Conservation (phyloP, 495 filamentous ascomycete species). For the Penicillium nucicola region DNA sequence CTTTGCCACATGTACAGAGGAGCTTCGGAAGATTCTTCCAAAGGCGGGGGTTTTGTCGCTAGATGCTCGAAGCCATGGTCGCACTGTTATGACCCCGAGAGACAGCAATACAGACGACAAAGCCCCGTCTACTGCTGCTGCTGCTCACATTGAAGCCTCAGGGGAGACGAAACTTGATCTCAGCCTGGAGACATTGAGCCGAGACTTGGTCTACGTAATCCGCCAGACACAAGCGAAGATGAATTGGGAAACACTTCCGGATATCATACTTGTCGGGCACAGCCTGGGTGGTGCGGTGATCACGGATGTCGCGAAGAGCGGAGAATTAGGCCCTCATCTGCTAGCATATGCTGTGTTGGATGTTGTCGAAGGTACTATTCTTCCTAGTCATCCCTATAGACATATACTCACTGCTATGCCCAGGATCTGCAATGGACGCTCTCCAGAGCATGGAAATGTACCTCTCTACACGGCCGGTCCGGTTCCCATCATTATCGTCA, state of each 20-base stretch:
- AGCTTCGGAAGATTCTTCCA: slow-evolving; percentile 75
- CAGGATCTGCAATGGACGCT: slow-evolving; percentile 80
- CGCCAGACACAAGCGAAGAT: slow-evolving; percentile 58
- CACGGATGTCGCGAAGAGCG: slow-evolving; percentile 71
- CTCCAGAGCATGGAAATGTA: slow-evolving; percentile 91
- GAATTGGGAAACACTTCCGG: slow-evolving; percentile 69
- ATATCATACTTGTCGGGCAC: slow-evolving; percentile 85
- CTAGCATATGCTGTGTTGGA: slow-evolving; percentile 91
- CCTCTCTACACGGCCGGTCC: slow-evolving; percentile 74
- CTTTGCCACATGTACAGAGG: slow-evolving; percentile 74
- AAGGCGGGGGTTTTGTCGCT: slow-evolving; percentile 77
- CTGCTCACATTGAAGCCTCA: slow-evolving; percentile 24
- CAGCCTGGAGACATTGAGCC: slow-evolving; percentile 63
- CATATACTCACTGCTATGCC: background rate
- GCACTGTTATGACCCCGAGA: slow-evolving; percentile 48
- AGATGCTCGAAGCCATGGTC: slow-evolving; percentile 85
- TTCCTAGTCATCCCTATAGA: background rate
- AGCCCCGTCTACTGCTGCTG: slow-evolving; percentile 12
- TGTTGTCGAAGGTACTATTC: slow-evolving; percentile 79
- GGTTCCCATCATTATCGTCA: slow-evolving; percentile 69
- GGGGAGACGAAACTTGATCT: slow-evolving; percentile 52
- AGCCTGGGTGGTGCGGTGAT: slow-evolving; percentile 94
- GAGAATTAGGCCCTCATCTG: slow-evolving; percentile 60
- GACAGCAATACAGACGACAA: slow-evolving; percentile 4
- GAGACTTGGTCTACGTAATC: slow-evolving; percentile 71